phyloP scores from a whole-genome alignment of 2,329 filamentous ascomycete genomes.

The Reticulascus tulasneorum region DNA sequence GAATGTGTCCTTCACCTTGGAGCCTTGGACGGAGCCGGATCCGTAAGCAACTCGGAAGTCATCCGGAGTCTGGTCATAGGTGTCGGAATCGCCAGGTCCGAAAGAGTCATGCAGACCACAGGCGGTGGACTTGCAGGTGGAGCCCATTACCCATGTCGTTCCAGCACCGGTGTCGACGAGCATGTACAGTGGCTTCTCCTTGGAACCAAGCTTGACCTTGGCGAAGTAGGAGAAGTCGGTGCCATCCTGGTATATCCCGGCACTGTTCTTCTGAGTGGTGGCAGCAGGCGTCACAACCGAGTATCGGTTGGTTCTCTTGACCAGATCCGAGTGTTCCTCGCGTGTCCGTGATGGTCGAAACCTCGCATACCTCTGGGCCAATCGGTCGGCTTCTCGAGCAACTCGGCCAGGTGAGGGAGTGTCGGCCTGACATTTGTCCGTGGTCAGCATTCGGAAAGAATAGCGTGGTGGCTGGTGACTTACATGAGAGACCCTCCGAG shows the following conservation, averaged over 20 bases:
- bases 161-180: conserved; percentile 64
- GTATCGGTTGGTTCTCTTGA: conserved; percentile 43
- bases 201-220: conserved; percentile 52
- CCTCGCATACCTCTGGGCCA: conserved; percentile 36
- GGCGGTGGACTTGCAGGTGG: conserved; percentile 60
- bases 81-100: conserved; percentile 60
- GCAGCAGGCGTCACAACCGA: conserved; percentile 40
- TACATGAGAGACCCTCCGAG: conserved; percentile 31
- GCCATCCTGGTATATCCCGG: conserved; percentile 59
- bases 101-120: conserved; percentile 70
- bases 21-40: conserved; percentile 68
- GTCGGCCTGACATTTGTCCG: conserved; percentile 23
- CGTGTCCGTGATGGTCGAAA: conserved; percentile 14
- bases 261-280: conserved; percentile 43
- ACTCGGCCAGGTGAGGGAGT: conserved; percentile 30
- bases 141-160: conserved; percentile 81
- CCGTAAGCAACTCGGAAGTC: conserved; percentile 71
- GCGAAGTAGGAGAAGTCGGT: conserved; percentile 65
- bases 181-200: conserved; percentile 52
- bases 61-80: conserved; percentile 48
- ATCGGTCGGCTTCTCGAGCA: conserved; percentile 31
- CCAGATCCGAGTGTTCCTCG: conserved; percentile 16
- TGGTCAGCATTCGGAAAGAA: too few relatives aligned
- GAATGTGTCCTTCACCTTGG: conserved; percentile 62
- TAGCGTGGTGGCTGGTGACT: conserved; percentile 15